Percentiles rank a stretch among this genome's conserved stretches.
Evolutionary conservation across 305 asterid genomes (phyloP).

Genomic region (Galium porrigens): DNA sequence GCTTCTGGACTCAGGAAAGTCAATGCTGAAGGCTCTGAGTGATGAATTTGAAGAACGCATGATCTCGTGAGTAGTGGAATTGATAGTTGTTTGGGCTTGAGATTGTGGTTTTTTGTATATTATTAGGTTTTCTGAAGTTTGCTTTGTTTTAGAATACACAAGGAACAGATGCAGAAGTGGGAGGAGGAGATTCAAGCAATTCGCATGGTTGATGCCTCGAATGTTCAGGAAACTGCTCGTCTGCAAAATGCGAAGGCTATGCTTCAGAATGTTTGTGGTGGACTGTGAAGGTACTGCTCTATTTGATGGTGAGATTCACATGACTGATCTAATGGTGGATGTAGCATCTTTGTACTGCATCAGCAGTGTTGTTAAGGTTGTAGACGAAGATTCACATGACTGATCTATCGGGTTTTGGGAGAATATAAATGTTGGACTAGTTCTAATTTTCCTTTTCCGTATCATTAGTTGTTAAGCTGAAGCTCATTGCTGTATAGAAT

Average conservation of each 20-base stretch:
- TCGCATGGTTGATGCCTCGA: conserved; percentile 55
- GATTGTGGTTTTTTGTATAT: conserved; percentile 9
- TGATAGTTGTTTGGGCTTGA: conserved; percentile 9
- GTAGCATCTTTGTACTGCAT: neutral
- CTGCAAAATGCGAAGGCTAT: conserved; percentile 50
- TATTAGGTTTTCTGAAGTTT: conserved; percentile 15
- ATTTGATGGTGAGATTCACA: neutral
- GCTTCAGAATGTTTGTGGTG: conserved; percentile 42
- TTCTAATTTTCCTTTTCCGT: neutral
- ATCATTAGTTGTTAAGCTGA: neutral
- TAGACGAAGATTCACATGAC: too few relatives aligned
- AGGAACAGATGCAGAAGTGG: conserved; percentile 79
- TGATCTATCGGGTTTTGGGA: neutral
- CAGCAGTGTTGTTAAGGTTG: neutral
- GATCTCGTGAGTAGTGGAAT: conserved; percentile 42
- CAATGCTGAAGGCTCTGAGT: conserved; percentile 64
- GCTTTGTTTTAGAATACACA: conserved; percentile 47
- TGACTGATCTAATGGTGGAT: neutral
- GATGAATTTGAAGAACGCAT: conserved; percentile 67
- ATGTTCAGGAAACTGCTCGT: conserved; percentile 55
- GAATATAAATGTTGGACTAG: conserved; percentile 3
- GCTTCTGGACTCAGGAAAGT: conserved; percentile 80
- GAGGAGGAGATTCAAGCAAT: conserved; percentile 82
- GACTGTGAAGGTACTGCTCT: conserved; percentile 21
- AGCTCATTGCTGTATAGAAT: neutral